Percentiles rank a stretch among this genome's conserved stretches.
phyloP scores from a whole-genome alignment of 2,329 filamentous ascomycete genomes.

The Alternaria sp. region DNA sequence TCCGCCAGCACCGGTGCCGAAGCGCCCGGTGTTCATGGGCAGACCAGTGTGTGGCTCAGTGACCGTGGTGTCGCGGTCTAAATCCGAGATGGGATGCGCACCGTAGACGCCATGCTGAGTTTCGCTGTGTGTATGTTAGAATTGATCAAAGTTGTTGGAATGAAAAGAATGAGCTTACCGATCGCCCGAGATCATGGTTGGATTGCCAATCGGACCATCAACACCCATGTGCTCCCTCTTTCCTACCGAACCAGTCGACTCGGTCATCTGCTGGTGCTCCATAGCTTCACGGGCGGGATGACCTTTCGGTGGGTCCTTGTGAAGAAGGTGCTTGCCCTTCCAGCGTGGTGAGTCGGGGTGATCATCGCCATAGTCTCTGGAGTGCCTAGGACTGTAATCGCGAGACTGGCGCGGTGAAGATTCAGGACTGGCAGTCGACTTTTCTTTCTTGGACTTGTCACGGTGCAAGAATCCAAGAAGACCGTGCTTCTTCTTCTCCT shows the following conservation, averaged over 20 bases:
- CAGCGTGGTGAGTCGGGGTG: constrained; percentile 26
- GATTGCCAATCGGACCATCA: constrained; percentile 39
- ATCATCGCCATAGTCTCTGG: constrained; percentile 32
- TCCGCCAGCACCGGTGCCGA: constrained; percentile 47
- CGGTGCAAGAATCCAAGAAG: constrained; percentile 51
- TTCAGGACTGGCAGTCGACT: constrained; percentile 18
- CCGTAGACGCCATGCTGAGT: constrained; percentile 25
- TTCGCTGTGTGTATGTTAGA: constrained; percentile 20
- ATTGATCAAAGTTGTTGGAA: not conserved
- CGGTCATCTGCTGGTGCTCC: constrained; percentile 23
- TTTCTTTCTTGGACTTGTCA: constrained; percentile 50
- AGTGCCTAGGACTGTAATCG: constrained; percentile 27
- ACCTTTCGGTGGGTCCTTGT: constrained; percentile 51
- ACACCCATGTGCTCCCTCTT: constrained; percentile 38
- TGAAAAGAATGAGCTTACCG: constrained; percentile 28
- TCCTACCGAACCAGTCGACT: constrained; percentile 10
- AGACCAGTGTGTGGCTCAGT: constrained; percentile 51
- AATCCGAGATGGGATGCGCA: constrained; percentile 23
- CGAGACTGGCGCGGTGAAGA: constrained; percentile 25
- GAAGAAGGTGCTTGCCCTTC: constrained; percentile 46
- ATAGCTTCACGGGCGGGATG: constrained; percentile 41
- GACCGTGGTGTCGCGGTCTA: constrained; percentile 30
- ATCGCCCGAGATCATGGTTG: constrained; percentile 33
- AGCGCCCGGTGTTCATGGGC: constrained; percentile 50
- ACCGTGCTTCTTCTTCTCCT: constrained; percentile 48